Evolutionary conservation across 2,329 filamentous ascomycete genomes (phyloP), one percentile per base, ranked within the genome.

Genomic region (Hypoxylon sp.): DNA sequence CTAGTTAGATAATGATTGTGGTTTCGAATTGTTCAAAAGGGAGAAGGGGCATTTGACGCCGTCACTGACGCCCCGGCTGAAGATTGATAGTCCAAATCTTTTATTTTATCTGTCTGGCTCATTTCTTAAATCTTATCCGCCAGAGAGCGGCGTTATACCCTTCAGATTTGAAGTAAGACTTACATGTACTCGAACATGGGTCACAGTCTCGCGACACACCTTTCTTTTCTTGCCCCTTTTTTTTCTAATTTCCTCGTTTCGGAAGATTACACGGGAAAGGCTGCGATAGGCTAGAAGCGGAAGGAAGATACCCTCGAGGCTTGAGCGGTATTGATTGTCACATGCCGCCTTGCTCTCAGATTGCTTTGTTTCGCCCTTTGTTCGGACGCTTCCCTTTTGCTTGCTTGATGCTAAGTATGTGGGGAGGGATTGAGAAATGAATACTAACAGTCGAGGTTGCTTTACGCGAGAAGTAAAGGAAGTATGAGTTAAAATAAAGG

Each of bases 301-400:
- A 69, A 54, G 54, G 62, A 64, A 69, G 66, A 71, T 71, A 71
- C 66, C 66, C 66, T 57, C 63, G 54, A 69, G 61, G 57, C 58
- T 60, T 42, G 27, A 57, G 66, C 62, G 50, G 53, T 51, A 50
- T 64, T 64, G 33, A 63, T 61, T 56, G 25, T 62, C 25, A 53
- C 33, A 59, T 57, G 42, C 51, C 25, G 54, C 56, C 49, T 64
- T 67, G 42, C 57, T 56, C 53, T 66, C 60, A 59, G 48, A 69
- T 64, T 68, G 60, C 56, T 57, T 46, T 61, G 44, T 48, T 46
- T 22, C 17, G 17, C 40, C 14, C 22, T 8, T 40, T 54, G 6
- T 66, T 33, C 30, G 11, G 35, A 33, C 6, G 25, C 25, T 64
- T 61, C 27, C 11, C 35, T 54, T 63, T 44, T 44, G 8, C 17